Base-by-base conservation (phyloP, 2,329 filamentous ascomycete genomes). In the Cytospora mali region DNA sequence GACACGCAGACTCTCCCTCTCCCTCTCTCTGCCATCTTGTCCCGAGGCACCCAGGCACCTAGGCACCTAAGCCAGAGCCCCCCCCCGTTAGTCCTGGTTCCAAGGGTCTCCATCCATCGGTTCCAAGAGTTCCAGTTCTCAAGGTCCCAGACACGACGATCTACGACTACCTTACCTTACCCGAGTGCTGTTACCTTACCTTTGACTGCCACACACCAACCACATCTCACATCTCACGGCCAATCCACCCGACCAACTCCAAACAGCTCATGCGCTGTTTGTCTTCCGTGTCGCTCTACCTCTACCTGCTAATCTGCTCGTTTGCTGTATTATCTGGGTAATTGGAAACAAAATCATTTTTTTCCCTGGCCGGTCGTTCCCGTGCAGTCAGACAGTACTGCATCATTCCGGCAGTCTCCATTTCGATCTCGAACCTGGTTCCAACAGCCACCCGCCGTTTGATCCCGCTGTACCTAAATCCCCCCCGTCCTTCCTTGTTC, bases 401-500 rank as follows among this genome's bases (percentile, higher is more conserved):
- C 23, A 31, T 31, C 51, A 31, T 33, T 54, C 51, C 51, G 51
- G 51, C 51, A 54, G 28, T 54, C 42, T 46, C 42, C 28, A 33
- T 39, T 53, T 39, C 21, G 52, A 55, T 55, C 52, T 46, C 42
- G 42, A 46, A 62, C 58, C 58, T 60, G 28, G 50, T 61, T 51
- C 42, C 52, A 61, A 61, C 57, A 55, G 62, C 54, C 62, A 62
- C 29, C 62, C 56, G 54, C 55, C 56, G 63, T 59, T 58, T 62
- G 61, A 53, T 50, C 52, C 61, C 61, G 49, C 35, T 54, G 50
- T 62, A 46, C 55, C 54, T 55, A 55, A 58, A 55, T 57, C 63
- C 52, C 63, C 52, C 55, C 56, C 56, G 33, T 57, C 61, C 53
- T 62, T 63, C 61, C 60, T 63, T 58, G 55, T 62, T 63, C 56